Percentiles rank a stretch among this genome's conserved stretches.
phyloP scores from a whole-genome alignment of 176 grass and related monocot species.

The Paspalum vaginatum region DNA sequence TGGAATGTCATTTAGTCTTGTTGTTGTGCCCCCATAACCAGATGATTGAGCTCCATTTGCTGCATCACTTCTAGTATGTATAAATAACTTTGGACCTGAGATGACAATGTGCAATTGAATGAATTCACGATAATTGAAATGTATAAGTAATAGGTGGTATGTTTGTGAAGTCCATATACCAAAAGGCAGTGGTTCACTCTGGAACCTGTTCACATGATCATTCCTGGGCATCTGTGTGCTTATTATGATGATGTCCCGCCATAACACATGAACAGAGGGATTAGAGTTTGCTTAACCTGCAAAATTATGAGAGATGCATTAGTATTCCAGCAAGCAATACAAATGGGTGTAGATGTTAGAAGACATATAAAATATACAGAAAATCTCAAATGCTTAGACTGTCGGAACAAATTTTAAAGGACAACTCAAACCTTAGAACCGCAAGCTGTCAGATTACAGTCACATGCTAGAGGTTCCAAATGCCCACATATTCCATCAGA shows the following conservation, averaged over 20 bases:
- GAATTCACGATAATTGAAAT: constrained; percentile 25
- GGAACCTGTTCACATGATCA: constrained; percentile 45
- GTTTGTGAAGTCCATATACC: constrained; percentile 40
- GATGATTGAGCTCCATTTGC: constrained; percentile 31
- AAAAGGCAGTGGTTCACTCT: constrained; percentile 50
- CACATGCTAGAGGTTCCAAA: constrained; percentile 34
- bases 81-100: constrained; percentile 53
- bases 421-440: constrained; percentile 40
- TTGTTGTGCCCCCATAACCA: constrained; percentile 28
- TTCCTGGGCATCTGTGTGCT: constrained; percentile 47
- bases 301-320: constrained; percentile 24
- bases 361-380: background rate
- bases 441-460: constrained; percentile 20
- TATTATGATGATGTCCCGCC: constrained; percentile 52
- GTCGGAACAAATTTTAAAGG: constrained; percentile 17
- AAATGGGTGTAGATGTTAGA: background rate
- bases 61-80: constrained; percentile 51
- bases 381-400: constrained; percentile 19
- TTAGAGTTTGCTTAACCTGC: constrained; percentile 37
- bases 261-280: constrained; percentile 38
- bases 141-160: constrained; percentile 5
- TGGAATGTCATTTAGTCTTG: constrained; percentile 45
- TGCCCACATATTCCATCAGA: constrained; percentile 32
- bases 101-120: constrained; percentile 31
- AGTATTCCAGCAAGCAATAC: constrained; percentile 21